Base-by-base conservation (phyloP, 2,329 filamentous ascomycete genomes). In the Fusarium equiseti region DNA sequence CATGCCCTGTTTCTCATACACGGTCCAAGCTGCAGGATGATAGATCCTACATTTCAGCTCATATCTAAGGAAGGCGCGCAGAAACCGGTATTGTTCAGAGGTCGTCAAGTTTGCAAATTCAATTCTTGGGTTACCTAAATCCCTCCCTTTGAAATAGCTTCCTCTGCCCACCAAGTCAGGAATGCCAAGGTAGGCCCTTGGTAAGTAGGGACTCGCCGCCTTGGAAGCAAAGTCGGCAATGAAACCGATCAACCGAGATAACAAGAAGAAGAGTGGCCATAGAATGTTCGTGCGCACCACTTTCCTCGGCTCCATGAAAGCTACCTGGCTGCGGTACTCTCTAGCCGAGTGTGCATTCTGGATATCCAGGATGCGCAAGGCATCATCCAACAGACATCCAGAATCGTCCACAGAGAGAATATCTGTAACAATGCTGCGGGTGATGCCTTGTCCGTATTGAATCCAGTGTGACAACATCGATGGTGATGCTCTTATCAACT, bases 181-280 rank as follows among this genome's bases (percentile, higher is more conserved):
- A 24, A 59, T 26, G 3, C 26, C 26, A 16, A 46, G 43, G 5
- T 46, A 60, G 8, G 51, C 51, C 29, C 51, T 27, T 10, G 58
- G 42, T 1, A 22, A 43, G 26, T 32, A 48, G 3, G 6, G 11
- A 4, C 43, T 45, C 6, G 52, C 46, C 22, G 58, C 51, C 20
- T 54, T 54, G 4, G 51, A 31, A 20, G 44, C 11, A 15, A 43
- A 54, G 27, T 44, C 51, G 13, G 24, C 26, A 20, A 54, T 54
- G 26, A 54, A 54, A 16, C 15, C 10, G 15, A 46, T n/a, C 20
- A 46, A 8, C 4, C 31, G 58, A 5, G 18, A 22, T 0, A 60
- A 29, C 0, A 60, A 5, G 1, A 4, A 32, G 22, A 43, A 60
- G 20, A 42, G 16, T 1, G 1, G 20, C 6, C 16, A 11, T 20